Conservation (phyloP, 305 asterid species). For the Solanum hybrid region DNA sequence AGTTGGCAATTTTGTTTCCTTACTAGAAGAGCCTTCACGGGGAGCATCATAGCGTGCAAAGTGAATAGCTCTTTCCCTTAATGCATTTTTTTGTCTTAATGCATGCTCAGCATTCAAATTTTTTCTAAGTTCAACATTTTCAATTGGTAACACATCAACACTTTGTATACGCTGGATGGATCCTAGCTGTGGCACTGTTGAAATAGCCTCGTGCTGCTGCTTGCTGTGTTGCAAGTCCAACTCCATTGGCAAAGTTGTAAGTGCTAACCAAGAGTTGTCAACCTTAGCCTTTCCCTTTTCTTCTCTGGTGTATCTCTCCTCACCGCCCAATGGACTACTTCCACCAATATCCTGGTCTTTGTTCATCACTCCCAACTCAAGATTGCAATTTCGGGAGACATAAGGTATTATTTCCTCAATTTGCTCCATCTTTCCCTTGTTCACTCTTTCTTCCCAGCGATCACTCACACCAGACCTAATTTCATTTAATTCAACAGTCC, state of each 20-base stretch:
- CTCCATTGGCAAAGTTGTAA: constrained; percentile 13
- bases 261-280: constrained; percentile 40
- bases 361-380: constrained; percentile 21
- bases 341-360: constrained; percentile 20
- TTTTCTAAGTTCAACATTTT: not conserved
- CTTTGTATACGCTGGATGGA: not conserved
- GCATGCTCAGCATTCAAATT: constrained; percentile 7
- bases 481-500: constrained; percentile 24
- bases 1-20: constrained; percentile 23
- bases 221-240: constrained; percentile 16
- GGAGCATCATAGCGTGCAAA: constrained; percentile 33
- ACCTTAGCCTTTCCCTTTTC: constrained; percentile 42
- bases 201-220: not conserved
- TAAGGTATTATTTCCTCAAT: constrained; percentile 10
- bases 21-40: constrained; percentile 18
- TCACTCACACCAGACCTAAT: constrained; percentile 45
- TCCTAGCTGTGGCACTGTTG: not conserved
- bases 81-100: not conserved
- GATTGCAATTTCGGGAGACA: constrained; percentile 9
- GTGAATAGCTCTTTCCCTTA: constrained; percentile 15
- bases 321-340: constrained; percentile 17
- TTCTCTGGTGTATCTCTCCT: constrained; percentile 34
- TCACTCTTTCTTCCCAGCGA: constrained; percentile 35
- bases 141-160: not conserved
- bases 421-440: constrained; percentile 18